Evolutionary conservation across 176 grass and related monocot species (phyloP).

Genomic region (Oryza glaberrima): DNA sequence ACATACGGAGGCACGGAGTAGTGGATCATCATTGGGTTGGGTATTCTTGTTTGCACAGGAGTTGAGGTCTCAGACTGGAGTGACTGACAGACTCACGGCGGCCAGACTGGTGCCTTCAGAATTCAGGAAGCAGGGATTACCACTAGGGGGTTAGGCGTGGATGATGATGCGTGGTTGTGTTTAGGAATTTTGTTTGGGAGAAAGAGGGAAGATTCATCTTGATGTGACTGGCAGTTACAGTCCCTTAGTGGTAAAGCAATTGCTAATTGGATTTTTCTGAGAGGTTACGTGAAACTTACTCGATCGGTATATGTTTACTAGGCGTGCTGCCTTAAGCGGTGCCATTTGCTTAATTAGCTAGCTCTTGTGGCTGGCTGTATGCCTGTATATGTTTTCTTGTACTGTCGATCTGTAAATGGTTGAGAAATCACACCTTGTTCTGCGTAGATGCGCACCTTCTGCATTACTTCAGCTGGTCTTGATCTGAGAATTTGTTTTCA

Average conservation of each 20-base stretch:
- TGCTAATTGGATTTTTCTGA: neutral
- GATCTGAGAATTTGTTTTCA: neutral
- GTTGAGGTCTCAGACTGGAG: no score
- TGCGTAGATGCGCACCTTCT: neutral
- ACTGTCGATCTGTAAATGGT: no score
- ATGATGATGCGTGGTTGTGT: neutral
- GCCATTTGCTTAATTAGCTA: neutral
- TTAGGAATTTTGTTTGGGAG: neutral
- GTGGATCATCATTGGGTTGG: neutral
- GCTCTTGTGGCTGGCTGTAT: no score
- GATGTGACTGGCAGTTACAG: constrained; percentile 27
- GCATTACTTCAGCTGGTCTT: neutral
- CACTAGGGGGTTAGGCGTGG: neutral
- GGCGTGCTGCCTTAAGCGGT: neutral
- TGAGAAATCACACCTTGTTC: neutral
- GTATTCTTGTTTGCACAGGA: neutral
- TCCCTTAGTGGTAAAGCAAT: constrained; percentile 42
- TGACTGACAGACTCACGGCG: neutral
- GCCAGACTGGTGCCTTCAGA: neutral
- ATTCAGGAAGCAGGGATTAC: neutral
- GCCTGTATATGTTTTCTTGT: no score
- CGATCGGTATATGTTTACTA: neutral
- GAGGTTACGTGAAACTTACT: constrained; percentile 36
- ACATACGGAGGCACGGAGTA: neutral
- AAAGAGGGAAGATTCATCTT: constrained; percentile 39